These are phyloP conservation scores for Cutaneotrichosporon cyanovorans DNA, from an alignment of 1,284 basidiomycete species.

Conservation along the genomic window DNA sequence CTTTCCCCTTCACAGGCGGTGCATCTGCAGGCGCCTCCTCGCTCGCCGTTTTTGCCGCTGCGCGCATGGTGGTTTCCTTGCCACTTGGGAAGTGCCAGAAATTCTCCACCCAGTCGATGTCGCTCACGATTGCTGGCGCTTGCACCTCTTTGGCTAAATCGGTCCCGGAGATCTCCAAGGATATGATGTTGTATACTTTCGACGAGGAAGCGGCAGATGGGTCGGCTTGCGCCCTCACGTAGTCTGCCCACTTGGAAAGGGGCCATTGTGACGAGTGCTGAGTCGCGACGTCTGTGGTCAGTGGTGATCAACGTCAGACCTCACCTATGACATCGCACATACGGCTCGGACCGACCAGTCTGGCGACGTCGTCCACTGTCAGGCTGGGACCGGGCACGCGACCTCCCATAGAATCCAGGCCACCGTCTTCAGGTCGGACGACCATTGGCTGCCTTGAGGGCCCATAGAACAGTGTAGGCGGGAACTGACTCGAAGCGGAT, in stretches of 20 bases:
- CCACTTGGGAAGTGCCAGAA: conserved; percentile 60
- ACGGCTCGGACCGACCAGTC: conserved; percentile 65
- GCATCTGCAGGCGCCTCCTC: not conserved
- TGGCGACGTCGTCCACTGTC: conserved; percentile 61
- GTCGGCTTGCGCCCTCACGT: conserved; percentile 50
- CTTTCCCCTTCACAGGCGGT: conserved; percentile 3
- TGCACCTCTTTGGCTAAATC: conserved; percentile 65
- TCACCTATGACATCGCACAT: conserved; percentile 83
- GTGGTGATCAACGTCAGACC: conserved; percentile 15
- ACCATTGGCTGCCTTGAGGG: conserved; percentile 36
- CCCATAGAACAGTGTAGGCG: conserved; percentile 38
- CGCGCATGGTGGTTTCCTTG: conserved; percentile 16
- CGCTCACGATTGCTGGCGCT: conserved; percentile 75
- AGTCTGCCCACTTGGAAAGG: conserved; percentile 80
- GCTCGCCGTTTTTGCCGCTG: not conserved
- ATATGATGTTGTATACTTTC: conserved; percentile 85
- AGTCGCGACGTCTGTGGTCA: conserved; percentile 62
- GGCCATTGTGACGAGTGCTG: conserved; percentile 78
- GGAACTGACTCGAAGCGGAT: conserved; percentile 9
- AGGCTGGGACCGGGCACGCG: conserved; percentile 33
- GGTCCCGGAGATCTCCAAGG: conserved; percentile 73
- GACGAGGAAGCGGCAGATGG: conserved; percentile 10
- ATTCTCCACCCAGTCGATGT: conserved; percentile 94
- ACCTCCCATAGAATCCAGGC: conserved; percentile 40
- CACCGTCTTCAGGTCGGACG: conserved; percentile 34